These are phyloP conservation scores for Cutaneotrichosporon dermatis DNA, from an alignment of 1,284 basidiomycete species.

Conservation along the genomic window DNA sequence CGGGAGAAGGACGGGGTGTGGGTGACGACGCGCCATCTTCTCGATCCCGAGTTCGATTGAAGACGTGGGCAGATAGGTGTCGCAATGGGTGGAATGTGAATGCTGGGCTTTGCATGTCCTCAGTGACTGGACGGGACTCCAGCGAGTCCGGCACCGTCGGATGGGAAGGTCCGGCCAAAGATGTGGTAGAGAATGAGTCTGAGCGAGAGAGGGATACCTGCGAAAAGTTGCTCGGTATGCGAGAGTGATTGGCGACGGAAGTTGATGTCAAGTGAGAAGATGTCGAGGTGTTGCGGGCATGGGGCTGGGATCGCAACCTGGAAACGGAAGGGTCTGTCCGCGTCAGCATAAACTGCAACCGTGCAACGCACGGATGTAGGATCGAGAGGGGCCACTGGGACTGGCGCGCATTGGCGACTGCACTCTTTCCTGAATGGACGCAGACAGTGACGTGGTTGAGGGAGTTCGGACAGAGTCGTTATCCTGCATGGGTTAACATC, in stretches of 20 bases:
- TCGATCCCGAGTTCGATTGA: slow-evolving; percentile 31
- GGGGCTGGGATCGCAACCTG: slow-evolving; percentile 62
- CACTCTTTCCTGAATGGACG: slow-evolving; percentile 1
- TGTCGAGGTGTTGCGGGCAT: slow-evolving; percentile 55
- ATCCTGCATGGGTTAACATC: slow-evolving; percentile 30
- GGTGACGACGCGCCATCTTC: slow-evolving; percentile 6
- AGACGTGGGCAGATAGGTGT: slow-evolving; percentile 57
- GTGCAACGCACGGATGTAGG: slow-evolving; percentile 31
- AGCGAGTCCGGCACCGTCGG: slow-evolving; percentile 1
- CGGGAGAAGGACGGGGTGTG: slow-evolving; percentile 6
- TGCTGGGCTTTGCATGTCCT: slow-evolving; percentile 24
- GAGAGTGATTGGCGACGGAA: slow-evolving; percentile 16
- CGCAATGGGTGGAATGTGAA: slow-evolving; percentile 55
- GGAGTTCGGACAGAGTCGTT: slow-evolving; percentile 50
- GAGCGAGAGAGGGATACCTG: slow-evolving; percentile 40
- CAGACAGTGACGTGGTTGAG: slow-evolving; percentile 49
- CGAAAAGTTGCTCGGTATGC: slow-evolving; percentile 38
- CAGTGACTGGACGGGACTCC: slow-evolving; percentile 22
- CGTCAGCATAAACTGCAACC: slow-evolving; percentile 37
- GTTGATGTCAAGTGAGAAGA: slow-evolving; percentile 53
- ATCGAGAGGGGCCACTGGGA: slow-evolving; percentile 16
- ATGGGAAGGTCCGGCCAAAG: slow-evolving; percentile 10
- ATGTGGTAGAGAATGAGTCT: slow-evolving; percentile 34
- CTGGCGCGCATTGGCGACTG: slow-evolving; percentile 4
- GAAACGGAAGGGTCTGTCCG: slow-evolving; percentile 71